phyloP scores from a whole-genome alignment of 257 asterid genomes.

The Rhazya stricta region DNA sequence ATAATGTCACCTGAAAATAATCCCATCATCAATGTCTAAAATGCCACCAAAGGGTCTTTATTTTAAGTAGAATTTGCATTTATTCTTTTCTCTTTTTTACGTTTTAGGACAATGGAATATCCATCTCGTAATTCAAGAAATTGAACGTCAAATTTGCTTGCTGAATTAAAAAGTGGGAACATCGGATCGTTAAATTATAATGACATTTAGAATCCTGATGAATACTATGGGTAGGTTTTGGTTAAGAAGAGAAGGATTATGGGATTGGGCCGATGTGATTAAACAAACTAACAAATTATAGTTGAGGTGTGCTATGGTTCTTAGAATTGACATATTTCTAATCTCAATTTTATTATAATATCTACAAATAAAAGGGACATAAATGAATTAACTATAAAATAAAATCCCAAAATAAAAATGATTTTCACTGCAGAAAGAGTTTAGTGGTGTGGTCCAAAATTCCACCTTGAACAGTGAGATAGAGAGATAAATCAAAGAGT shows the following conservation, averaged over 20 bases:
- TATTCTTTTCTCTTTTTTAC: no score
- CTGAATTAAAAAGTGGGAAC: no score
- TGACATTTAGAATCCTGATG: no score
- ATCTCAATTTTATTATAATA: no score
- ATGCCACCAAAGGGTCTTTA: background rate
- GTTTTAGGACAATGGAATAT: no score
- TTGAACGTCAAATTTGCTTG: no score
- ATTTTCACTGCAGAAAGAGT: background rate
- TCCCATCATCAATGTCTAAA: background rate
- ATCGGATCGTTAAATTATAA: no score
- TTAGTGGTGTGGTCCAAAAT: slow-evolving; percentile 24
- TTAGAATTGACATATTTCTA: background rate
- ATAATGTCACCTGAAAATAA: background rate
- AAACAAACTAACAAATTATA: background rate
- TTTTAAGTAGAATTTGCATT: no score
- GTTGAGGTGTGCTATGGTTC: background rate
- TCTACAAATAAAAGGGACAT: background rate
- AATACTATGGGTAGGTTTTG: background rate
- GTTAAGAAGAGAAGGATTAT: background rate
- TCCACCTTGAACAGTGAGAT: slow-evolving; percentile 20
- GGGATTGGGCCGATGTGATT: background rate
- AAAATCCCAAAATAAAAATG: background rate
- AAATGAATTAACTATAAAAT: background rate
- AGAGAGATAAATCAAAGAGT: slow-evolving; percentile 10
- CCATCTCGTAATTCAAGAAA: no score